Evolutionary conservation across 768 basidiomycete genomes (phyloP).

Genomic region (Panellus pusillus): DNA sequence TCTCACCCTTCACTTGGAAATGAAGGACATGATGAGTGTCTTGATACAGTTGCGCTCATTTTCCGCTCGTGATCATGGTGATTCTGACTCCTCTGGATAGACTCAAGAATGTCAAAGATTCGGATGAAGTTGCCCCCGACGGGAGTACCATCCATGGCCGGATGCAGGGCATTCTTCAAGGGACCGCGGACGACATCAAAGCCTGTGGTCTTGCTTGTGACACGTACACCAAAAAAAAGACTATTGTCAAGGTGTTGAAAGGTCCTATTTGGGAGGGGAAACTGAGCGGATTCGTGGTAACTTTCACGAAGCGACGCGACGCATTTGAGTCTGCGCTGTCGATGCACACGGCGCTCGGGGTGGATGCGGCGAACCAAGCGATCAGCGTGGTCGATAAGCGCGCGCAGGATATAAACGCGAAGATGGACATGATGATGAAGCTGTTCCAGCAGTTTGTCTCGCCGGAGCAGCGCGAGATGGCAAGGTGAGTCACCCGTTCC

Average conservation of each 20-base stretch:
- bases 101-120: constrained; percentile 21
- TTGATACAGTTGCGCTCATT: constrained; percentile 31
- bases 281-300: constrained; percentile 24
- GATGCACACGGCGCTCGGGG: constrained; percentile 29
- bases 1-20: constrained; percentile 33
- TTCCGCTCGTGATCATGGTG: not conserved
- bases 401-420: constrained; percentile 19
- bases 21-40: constrained; percentile 39
- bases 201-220: constrained; percentile 34
- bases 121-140: constrained; percentile 24
- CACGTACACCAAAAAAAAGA: constrained; percentile 32
- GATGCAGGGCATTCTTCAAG: constrained; percentile 24
- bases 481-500: constrained; percentile 21
- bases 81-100: constrained; percentile 7
- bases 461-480: constrained; percentile 27
- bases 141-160: constrained; percentile 27
- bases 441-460: constrained; percentile 26
- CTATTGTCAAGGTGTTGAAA: constrained; percentile 31
- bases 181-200: constrained; percentile 33
- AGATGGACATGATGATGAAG: constrained; percentile 26
- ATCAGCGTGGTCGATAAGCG: constrained; percentile 20
- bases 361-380: constrained; percentile 24
- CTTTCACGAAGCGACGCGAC: constrained; percentile 28
- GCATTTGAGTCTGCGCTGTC: constrained; percentile 31
- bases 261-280: constrained; percentile 30